phyloP scores from a whole-genome alignment of 495 filamentous ascomycete genomes.

The Lepidopterella palustris region DNA sequence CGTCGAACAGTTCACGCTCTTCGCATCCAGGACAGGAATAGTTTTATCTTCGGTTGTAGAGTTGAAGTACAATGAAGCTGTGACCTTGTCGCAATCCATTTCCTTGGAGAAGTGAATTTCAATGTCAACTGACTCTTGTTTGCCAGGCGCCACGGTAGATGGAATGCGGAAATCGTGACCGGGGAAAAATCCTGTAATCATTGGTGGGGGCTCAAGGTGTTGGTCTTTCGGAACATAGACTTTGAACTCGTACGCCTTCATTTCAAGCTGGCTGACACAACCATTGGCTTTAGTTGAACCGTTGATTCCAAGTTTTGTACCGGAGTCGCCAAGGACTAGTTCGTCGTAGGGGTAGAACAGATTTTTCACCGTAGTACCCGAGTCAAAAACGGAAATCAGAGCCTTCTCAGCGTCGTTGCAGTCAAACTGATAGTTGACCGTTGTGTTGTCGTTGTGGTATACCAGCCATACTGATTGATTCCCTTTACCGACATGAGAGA shows the following conservation, averaged over 20 bases:
- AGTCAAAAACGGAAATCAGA: constrained; percentile 54
- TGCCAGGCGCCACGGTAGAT: constrained; percentile 43
- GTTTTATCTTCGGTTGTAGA: constrained; percentile 47
- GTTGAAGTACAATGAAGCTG: constrained; percentile 44
- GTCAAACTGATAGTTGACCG: constrained; percentile 54
- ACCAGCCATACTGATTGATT: constrained; percentile 61
- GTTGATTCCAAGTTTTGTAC: constrained; percentile 40
- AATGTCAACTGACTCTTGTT: constrained; percentile 45
- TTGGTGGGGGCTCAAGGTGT: constrained; percentile 51
- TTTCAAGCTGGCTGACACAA: constrained; percentile 48
- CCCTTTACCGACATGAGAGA: constrained; percentile 39
- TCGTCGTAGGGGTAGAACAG: constrained; percentile 62
- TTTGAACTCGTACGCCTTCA: constrained; percentile 56
- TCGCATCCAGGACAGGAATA: constrained; percentile 38
- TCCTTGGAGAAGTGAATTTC: constrained; percentile 53
- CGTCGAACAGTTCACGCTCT: constrained; percentile 42
- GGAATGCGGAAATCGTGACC: constrained; percentile 57
- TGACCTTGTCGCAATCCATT: constrained; percentile 58
- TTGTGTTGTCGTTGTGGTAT: constrained; percentile 56
- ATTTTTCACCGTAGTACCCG: constrained; percentile 54
- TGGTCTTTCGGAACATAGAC: constrained; percentile 52
- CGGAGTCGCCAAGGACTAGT: constrained; percentile 38
- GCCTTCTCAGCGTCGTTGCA: constrained; percentile 45
- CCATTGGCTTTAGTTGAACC: constrained; percentile 47
- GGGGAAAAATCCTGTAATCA: constrained; percentile 59